Evolutionary conservation across 2,329 filamentous ascomycete genomes (phyloP).

Genomic region (Graphiopsis chlorocephala): DNA sequence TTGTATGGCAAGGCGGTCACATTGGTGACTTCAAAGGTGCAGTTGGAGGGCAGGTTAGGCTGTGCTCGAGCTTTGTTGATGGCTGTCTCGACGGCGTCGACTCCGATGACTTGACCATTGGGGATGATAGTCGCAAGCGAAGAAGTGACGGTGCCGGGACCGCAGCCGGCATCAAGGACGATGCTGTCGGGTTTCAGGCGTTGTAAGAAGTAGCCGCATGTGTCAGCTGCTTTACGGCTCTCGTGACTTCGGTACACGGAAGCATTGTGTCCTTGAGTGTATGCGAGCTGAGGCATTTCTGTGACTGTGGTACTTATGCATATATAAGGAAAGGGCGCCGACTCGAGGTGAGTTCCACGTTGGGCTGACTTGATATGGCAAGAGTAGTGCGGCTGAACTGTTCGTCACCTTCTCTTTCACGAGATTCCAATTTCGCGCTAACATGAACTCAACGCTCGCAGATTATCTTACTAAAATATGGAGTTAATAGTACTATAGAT

Average conservation of each 20-base stretch:
- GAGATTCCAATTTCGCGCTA: background rate
- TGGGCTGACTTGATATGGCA: background rate
- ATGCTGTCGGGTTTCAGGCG: slow-evolving; percentile 25
- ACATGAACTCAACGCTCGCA: background rate
- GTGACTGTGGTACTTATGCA: background rate
- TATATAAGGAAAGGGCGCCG: background rate
- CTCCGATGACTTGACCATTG: slow-evolving; percentile 31
- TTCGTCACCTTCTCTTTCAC: background rate
- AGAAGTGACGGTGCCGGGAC: slow-evolving; percentile 39
- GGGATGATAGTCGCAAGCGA: slow-evolving; percentile 30
- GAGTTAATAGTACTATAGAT: background rate
- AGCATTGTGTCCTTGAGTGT: slow-evolving; percentile 5
- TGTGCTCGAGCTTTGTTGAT: slow-evolving; percentile 32
- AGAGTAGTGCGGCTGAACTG: background rate
- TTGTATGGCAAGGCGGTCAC: slow-evolving; percentile 40
- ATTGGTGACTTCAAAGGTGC: slow-evolving; percentile 38
- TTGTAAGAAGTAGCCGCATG: slow-evolving; percentile 2
- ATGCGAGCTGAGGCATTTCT: slow-evolving; percentile 2
- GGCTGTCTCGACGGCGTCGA: slow-evolving; percentile 29
- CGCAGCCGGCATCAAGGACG: slow-evolving; percentile 40
- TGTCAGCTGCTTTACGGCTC: slow-evolving; percentile 9
- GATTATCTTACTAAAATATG: background rate
- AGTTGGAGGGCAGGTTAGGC: slow-evolving; percentile 32
- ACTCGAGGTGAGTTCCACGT: background rate
- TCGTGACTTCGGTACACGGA: slow-evolving; percentile 2